A percentile compares a stretch with the other conserved stretches of the same genome.
These are phyloP conservation scores for Suhomyces kilbournensis DNA, from an alignment of 805 yeast genomes.

Conservation along the genomic window DNA sequence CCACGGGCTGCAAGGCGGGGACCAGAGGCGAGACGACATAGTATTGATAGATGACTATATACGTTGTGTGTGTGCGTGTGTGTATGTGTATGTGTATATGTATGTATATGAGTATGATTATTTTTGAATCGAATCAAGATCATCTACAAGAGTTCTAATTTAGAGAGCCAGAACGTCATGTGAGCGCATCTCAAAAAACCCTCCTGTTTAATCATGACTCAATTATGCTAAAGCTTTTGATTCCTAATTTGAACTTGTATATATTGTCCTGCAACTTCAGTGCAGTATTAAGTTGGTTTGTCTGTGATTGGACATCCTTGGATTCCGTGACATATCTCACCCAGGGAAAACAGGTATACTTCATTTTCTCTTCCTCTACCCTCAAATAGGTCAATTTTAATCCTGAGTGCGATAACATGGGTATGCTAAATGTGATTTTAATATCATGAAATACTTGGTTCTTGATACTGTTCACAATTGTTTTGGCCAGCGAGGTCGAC, in stretches of 20 bases:
- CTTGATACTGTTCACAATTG: slow-evolving; percentile 12
- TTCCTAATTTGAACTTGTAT: slow-evolving; percentile 24
- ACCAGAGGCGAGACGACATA: background rate
- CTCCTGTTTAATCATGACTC: background rate
- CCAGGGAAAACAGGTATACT: slow-evolving; percentile 77
- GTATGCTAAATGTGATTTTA: slow-evolving; percentile 30
- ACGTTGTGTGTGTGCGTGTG: background rate
- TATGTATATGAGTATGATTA: background rate
- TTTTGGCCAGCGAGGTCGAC: slow-evolving; percentile 24
- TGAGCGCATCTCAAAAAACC: background rate
- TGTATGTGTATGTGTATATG: background rate
- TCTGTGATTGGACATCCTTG: background rate
- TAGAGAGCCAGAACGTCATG: background rate
- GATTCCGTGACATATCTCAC: slow-evolving; percentile 49
- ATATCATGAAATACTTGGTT: slow-evolving; percentile 20
- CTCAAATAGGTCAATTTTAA: slow-evolving; percentile 63
- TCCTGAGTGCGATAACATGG: slow-evolving; percentile 61
- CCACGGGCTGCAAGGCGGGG: background rate
- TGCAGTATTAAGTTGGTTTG: background rate
- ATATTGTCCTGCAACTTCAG: slow-evolving; percentile 2
- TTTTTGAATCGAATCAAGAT: background rate
- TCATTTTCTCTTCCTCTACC: slow-evolving; percentile 59
- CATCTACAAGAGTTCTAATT: background rate
- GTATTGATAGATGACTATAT: background rate
- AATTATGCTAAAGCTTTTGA: slow-evolving; percentile 13